Evolutionary conservation across 2,329 filamentous ascomycete species (phyloP).

Genomic region (Pseudohalonectria lignicola): DNA sequence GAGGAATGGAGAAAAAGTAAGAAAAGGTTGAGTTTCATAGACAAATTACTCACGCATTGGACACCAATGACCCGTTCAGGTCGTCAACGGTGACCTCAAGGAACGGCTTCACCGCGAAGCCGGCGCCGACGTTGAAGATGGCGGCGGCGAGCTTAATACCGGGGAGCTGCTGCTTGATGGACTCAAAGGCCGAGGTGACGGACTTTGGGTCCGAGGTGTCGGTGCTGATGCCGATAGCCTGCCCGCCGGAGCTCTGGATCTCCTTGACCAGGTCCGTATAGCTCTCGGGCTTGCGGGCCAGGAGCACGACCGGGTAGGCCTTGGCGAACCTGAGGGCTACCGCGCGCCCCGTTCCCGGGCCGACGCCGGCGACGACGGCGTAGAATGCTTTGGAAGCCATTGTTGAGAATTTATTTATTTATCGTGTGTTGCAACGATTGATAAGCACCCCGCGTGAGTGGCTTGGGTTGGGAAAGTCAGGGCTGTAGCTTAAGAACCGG

Average conservation of each 20-base stretch:
- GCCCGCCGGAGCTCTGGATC: constrained; percentile 56
- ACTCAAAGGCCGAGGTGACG: constrained; percentile 49
- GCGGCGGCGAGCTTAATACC: constrained; percentile 49
- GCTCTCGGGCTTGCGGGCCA: constrained; percentile 57
- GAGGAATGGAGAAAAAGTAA: not conserved
- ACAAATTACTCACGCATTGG: constrained; percentile 32
- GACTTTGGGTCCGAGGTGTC: constrained; percentile 44
- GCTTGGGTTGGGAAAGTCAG: too few relatives aligned
- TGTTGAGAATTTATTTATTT: not conserved
- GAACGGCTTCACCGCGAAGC: constrained; percentile 43
- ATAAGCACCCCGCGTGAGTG: too few relatives aligned
- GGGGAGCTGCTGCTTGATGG: constrained; percentile 43
- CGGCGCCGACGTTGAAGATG: constrained; percentile 56
- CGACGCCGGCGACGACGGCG: constrained; percentile 60
- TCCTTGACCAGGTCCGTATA: constrained; percentile 57
- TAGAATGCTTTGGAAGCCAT: constrained; percentile 36
- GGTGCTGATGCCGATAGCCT: constrained; percentile 58
- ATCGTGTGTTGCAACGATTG: too few relatives aligned
- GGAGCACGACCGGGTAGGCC: constrained; percentile 61
- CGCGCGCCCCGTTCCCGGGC: constrained; percentile 46
- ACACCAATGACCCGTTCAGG: constrained; percentile 31
- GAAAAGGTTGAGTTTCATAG: not conserved
- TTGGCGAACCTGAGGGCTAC: constrained; percentile 47
- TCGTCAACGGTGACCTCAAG: constrained; percentile 42
- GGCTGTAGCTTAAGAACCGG: too few relatives aligned